Conservation (phyloP, 2,329 filamentous ascomycete genomes). For the Colletotrichum orbiculare region DNA sequence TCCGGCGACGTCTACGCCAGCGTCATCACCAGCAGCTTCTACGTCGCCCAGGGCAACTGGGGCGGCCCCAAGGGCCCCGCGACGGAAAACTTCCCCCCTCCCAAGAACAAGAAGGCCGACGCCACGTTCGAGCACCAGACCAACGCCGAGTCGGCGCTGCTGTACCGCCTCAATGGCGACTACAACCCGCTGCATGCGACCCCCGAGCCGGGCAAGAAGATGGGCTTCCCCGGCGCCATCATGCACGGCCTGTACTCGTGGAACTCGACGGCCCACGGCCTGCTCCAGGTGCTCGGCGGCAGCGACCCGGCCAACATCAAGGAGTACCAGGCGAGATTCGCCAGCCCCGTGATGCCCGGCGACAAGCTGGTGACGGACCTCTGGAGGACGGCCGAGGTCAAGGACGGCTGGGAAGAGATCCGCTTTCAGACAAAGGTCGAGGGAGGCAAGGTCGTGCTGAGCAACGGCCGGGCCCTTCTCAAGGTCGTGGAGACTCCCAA, state of each 20-base stretch:
- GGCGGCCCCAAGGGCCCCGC: constrained; percentile 90
- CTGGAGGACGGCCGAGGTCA: constrained; percentile 78
- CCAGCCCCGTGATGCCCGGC: constrained; percentile 83
- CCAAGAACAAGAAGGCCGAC: constrained; percentile 77
- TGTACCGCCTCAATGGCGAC: constrained; percentile 90
- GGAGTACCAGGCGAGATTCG: constrained; percentile 91
- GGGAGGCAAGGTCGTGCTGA: constrained; percentile 85
- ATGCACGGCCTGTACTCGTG: constrained; percentile 91
- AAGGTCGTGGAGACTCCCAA: constrained; percentile 67
- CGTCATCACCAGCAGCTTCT: constrained; percentile 79
- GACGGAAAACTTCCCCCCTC: constrained; percentile 81
- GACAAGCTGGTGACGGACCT: constrained; percentile 85
- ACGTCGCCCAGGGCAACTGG: constrained; percentile 84
- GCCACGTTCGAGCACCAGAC: constrained; percentile 77
- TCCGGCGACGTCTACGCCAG: constrained; percentile 78
- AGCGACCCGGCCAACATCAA: constrained; percentile 84
- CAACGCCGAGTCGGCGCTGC: constrained; percentile 75
- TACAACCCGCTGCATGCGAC: constrained; percentile 94
- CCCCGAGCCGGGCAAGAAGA: constrained; percentile 84
- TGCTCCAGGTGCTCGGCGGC: constrained; percentile 78
- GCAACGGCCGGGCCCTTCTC: constrained; percentile 85
- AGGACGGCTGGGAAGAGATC: constrained; percentile 81
- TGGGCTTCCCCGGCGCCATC: constrained; percentile 91
- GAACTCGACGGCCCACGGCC: constrained; percentile 80
- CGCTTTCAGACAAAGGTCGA: constrained; percentile 83